These are phyloP conservation scores for Aspergillus tubingensis DNA, from an alignment of 2,329 filamentous ascomycete genomes.

Conservation along the genomic window DNA sequence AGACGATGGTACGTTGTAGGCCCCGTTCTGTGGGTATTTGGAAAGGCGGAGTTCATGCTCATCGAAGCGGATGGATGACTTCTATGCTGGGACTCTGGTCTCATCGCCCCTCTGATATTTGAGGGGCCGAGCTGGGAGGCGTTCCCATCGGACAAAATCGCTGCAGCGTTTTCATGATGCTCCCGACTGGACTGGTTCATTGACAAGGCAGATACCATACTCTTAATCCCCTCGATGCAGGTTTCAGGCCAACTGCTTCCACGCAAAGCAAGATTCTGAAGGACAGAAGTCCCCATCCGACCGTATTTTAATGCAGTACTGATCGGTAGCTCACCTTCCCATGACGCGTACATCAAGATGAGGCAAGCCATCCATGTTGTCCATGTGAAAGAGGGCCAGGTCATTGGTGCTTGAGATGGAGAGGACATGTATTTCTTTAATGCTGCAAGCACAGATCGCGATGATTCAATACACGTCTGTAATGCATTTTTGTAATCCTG, in stretches of 20 bases:
- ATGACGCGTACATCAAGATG: constrained; percentile 54
- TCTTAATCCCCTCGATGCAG: constrained; percentile 41
- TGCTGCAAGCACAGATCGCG: constrained; percentile 50
- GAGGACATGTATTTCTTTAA: constrained; percentile 34
- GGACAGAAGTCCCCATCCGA: constrained; percentile 32
- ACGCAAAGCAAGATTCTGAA: constrained; percentile 36
- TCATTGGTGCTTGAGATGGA: constrained; percentile 31
- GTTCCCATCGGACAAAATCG: no score
- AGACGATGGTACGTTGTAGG: no score
- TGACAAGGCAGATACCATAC: constrained; percentile 34
- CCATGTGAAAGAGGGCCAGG: constrained; percentile 58
- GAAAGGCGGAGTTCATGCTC: no score
- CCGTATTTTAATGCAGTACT: constrained; percentile 45
- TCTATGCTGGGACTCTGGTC: constrained; percentile 2
- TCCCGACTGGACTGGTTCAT: not conserved
- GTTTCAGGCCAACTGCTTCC: constrained; percentile 43
- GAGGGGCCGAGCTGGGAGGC: not conserved
- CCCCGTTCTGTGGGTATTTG: no score
- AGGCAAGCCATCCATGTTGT: constrained; percentile 57
- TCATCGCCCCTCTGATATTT: not conserved
- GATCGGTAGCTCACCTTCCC: constrained; percentile 46
- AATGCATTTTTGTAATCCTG: constrained; percentile 48
- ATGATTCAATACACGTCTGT: constrained; percentile 55
- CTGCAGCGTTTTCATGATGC: no score
- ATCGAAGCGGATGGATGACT: not conserved